Base-by-base conservation (phyloP, 1,284 basidiomycete genomes). In the Blastosporella zonata region DNA sequence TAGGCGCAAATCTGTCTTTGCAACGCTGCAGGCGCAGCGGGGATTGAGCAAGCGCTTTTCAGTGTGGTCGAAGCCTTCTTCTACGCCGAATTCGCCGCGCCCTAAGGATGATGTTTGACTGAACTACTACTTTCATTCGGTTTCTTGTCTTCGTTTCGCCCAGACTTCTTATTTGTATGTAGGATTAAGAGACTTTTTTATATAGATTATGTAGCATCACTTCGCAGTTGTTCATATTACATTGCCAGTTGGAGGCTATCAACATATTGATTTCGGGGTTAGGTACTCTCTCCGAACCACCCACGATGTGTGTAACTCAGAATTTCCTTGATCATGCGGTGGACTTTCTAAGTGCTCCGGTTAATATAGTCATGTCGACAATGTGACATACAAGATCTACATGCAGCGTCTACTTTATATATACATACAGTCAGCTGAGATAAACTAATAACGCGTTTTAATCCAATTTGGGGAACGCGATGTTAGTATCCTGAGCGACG, bases 1-100 rank as follows among this genome's bases (percentile, higher is more conserved):
- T n/a, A 55, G 62, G 43, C 48, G 65, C 25, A 59, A 54, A 46
- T 63, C 63, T 10, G 55, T 67, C 40, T 67, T 70, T 55, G 65
- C 59, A 4, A 45, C 60, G 17, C 29, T 65, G 28, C 62, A 64
- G 46, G 43, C 48, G n/a, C 52, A 56, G 41, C 18, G 43, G 9
- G 17, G 45, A 28, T 42, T 44, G 3, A 43, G 36, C 31, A 49
- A 15, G 34, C 47, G 50, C 4, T 53, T 58, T 18, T 50, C 47
- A 10, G 31, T 15, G 17, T 47, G 43, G 41, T 33, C 41, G 8
- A 52, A 47, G 20, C 41, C 33, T 13, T 8, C 54, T 12, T 50
- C 47, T 10, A 5, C n/a, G 8, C 44, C 54, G 17, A 52, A 3
- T 39, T 35, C 53, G 9, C 43, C 53, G 6, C 25, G n/a, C 13